A percentile compares a stretch with the other conserved stretches of the same genome.
These are phyloP conservation scores for Vinca major DNA, from an alignment of 305 asterid species.

Conservation along the genomic window DNA sequence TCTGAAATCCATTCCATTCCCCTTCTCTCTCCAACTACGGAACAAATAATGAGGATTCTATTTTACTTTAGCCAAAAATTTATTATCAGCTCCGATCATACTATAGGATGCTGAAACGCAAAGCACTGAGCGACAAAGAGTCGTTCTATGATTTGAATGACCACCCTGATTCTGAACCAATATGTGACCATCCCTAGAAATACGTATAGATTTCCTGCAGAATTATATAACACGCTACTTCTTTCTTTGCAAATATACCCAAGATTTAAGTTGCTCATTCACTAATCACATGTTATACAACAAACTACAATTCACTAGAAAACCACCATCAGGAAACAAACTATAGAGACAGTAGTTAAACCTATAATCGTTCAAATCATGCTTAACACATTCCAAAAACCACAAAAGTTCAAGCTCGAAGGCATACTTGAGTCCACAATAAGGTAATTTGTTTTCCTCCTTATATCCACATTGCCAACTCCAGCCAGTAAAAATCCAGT, in stretches of 20 bases:
- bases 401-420: not conserved
- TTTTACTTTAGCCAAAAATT: not conserved
- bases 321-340: no score
- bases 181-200: no score
- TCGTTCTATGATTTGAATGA: not conserved
- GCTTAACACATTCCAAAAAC: not conserved
- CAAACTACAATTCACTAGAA: not conserved
- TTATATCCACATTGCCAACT: conserved; percentile 45
- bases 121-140: not conserved
- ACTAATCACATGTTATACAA: not conserved
- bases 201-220: no score
- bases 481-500: conserved; percentile 94
- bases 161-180: not conserved
- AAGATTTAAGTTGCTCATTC: no score
- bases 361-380: not conserved
- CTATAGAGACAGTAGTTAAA: not conserved
- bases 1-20: not conserved
- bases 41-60: not conserved
- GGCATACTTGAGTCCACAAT: conserved; percentile 85
- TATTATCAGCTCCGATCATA: not conserved
- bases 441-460: conserved; percentile 45
- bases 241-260: no score
- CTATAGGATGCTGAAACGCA: not conserved
- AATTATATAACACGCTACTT: no score
- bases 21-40: not conserved